Conservation (phyloP, 2,329 filamentous ascomycete species). For the Talaromyces pinophilus region DNA sequence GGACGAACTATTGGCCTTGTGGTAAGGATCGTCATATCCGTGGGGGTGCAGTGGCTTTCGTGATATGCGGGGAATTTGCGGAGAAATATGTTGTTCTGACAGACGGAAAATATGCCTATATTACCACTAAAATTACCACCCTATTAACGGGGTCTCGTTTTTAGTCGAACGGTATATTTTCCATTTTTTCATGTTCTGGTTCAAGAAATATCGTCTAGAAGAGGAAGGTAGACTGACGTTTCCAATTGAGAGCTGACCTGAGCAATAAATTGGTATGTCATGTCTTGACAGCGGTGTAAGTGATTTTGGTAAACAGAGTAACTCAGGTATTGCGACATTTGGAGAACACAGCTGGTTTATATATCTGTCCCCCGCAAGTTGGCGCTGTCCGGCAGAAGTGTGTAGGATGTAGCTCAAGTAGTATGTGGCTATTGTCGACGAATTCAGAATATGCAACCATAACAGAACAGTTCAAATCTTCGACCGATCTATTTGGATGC, state of each 20-base stretch:
- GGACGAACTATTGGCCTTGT: neutral
- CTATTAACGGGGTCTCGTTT: no score
- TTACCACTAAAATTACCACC: no score
- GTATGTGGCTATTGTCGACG: neutral
- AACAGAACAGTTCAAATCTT: no score
- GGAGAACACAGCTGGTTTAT: neutral
- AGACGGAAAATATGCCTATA: no score
- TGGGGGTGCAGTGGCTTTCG: neutral
- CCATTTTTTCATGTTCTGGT: no score
- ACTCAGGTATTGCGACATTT: neutral
- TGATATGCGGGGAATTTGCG: slow-evolving; percentile 4
- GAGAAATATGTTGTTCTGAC: neutral
- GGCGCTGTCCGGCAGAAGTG: no score
- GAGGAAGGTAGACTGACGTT: neutral
- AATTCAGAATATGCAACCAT: no score
- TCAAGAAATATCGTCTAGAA: neutral
- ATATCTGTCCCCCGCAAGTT: neutral
- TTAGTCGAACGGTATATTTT: no score
- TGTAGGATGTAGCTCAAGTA: no score
- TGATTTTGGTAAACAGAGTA: neutral
- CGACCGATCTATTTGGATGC: neutral
- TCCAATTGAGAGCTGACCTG: neutral
- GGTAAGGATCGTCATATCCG: neutral
- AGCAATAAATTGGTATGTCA: neutral
- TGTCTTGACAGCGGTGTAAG: neutral